Base-by-base conservation (phyloP, 768 basidiomycete species). In the Boletus sensibilis region DNA sequence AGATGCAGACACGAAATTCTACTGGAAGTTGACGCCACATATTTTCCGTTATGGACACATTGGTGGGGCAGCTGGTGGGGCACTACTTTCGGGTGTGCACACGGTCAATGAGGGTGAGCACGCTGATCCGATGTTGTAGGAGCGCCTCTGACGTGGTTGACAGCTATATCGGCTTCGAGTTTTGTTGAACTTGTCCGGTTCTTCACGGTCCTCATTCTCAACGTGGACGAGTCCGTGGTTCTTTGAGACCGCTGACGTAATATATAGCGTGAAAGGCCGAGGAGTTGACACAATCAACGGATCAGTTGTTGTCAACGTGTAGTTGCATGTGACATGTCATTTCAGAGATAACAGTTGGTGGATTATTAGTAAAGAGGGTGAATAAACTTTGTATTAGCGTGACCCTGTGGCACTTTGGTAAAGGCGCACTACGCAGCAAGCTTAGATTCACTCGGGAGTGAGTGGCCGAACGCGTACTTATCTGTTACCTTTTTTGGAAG, bases 101-200 rank as follows among this genome's bases (percentile, higher is more conserved):
- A 88, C 88, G 3, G 81, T 90, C 27, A 81, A 90, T 55, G 90
- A 90, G 78, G 78, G 87, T 86, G 64, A 64, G 81, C 65, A 13
- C 12, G 9, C 5, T 29, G 31, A n/a, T n/a, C n/a, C n/a, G 14
- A 16, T 10, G 13, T 20, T 33, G 51, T 49, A 34, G 35, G 23
- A 29, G 10, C 35, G 5, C 37, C 3, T n/a, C n/a, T 52, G 35
- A 41, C 34, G 6, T 14, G 35, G 18, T 16, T 53, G 16, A 35
- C 44, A 52, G 87, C 74, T 23, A 71, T 85, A 20, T 61, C 72
- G 11, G 76, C 76, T 1, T 79, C 82, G 55, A 70, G 73, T 5
- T 82, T 87, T 56, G 67, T 88, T 43, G 86, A 88, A 66, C 79
- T 83, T 52, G 82, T 89, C 43, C 74, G 81, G 25, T 91, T 90